phyloP scores from a whole-genome alignment of 257 asterid species.

The Solanum sitiens region DNA sequence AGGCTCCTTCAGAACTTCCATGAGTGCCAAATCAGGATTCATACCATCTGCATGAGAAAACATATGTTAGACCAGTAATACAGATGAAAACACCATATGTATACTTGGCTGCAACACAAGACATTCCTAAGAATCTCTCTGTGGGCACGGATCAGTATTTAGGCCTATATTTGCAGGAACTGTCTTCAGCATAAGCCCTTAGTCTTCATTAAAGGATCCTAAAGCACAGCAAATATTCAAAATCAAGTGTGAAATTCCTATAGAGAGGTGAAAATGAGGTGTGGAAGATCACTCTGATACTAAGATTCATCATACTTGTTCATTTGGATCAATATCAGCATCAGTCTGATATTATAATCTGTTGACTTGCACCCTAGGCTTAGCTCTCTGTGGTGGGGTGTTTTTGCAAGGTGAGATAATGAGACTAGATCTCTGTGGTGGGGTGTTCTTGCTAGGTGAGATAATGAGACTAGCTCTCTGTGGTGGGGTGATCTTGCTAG shows the following conservation, averaged over 20 bases:
- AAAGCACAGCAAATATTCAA: neutral
- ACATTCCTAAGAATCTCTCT: neutral
- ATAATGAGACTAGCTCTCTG: neutral
- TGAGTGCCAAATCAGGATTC: slow-evolving; percentile 48
- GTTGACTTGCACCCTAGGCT: neutral
- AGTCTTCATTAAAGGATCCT: neutral
- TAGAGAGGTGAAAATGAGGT: neutral
- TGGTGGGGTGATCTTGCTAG: neutral
- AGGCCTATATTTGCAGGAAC: neutral
- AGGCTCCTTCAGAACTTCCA: slow-evolving; percentile 65
- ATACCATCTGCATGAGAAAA: slow-evolving; percentile 41
- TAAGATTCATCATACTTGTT: neutral
- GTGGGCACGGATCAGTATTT: neutral
- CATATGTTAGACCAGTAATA: slow-evolving; percentile 3
- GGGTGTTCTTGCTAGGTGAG: neutral
- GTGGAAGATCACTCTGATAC: neutral
- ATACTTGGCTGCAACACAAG: neutral
- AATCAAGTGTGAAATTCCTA: neutral
- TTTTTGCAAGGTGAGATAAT: neutral
- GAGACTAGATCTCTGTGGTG: neutral
- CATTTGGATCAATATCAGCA: neutral
- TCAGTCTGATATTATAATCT: neutral
- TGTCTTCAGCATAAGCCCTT: neutral
- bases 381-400: neutral
- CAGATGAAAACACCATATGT: neutral